Conservation (phyloP, 192 early-diverging fungal species). For the Globomyces pollinis-pini region DNA sequence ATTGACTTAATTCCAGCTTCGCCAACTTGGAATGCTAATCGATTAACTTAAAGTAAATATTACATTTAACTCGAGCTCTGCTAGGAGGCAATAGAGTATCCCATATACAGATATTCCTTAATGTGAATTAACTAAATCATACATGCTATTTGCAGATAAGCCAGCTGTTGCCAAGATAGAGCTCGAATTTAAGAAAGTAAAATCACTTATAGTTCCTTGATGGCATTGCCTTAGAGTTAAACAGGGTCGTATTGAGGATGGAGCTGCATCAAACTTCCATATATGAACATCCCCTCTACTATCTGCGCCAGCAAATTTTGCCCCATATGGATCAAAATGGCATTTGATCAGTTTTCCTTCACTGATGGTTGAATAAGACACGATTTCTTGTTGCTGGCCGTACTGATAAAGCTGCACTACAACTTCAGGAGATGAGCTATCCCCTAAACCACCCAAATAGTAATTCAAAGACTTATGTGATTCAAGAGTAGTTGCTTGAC, state of each 20-base stretch:
- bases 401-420: constrained; percentile 69
- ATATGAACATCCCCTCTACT: constrained; percentile 57
- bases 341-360: constrained; percentile 33
- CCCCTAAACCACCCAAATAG: constrained; percentile 35
- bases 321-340: constrained; percentile 73
- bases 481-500: not conserved
- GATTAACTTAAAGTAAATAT: not conserved
- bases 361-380: constrained; percentile 47
- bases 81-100: constrained; percentile 66
- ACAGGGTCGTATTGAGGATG: constrained; percentile 49
- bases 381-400: constrained; percentile 61
- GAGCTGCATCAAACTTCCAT: constrained; percentile 69
- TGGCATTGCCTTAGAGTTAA: constrained; percentile 38
- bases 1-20: constrained; percentile 64
- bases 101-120: constrained; percentile 65
- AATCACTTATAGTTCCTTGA: constrained; percentile 59
- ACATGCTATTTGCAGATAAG: constrained; percentile 42
- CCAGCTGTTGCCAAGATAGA: constrained; percentile 68
- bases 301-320: constrained; percentile 68
- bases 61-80: constrained; percentile 44
- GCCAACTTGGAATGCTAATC: constrained; percentile 41
- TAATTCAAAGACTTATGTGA: not conserved
- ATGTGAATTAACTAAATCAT: constrained; percentile 16
- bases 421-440: constrained; percentile 31
- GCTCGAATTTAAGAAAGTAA: constrained; percentile 64